Evolutionary conservation across 192 early-diverging fungal genomes (phyloP).

Genomic region (Linnemannia hyalina): DNA sequence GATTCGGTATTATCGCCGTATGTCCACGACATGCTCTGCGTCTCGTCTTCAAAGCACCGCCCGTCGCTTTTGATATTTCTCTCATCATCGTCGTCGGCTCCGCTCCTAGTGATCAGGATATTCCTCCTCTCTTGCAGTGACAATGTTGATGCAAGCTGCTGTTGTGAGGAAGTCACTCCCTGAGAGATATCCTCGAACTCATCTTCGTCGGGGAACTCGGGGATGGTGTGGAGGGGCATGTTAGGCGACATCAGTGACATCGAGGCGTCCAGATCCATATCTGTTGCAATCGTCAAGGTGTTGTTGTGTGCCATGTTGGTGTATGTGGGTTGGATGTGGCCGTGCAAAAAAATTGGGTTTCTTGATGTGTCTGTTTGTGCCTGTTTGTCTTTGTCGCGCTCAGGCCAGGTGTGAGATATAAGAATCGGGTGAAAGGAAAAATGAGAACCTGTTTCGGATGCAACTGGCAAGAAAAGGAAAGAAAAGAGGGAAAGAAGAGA

Average conservation of each 20-base stretch:
- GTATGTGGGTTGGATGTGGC: neutral
- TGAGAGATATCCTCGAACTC: conserved; percentile 10
- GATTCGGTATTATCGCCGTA: too few species aligned
- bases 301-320: neutral
- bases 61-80: too few species aligned
- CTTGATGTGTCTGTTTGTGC: neutral
- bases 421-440: neutral
- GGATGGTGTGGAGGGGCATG: conserved; percentile 26
- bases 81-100: too few species aligned
- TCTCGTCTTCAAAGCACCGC: too few species aligned
- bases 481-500: neutral
- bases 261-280: conserved; percentile 13
- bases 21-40: too few species aligned
- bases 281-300: neutral
- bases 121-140: neutral
- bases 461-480: neutral
- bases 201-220: conserved; percentile 11
- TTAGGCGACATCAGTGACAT: neutral
- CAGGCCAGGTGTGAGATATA: neutral
- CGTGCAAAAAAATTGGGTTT: neutral
- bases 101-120: too few species aligned
- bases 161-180: neutral
- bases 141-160: neutral
- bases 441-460: neutral
- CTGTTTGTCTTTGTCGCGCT: neutral